These are phyloP conservation scores for Hanseniaspora uvarum DNA, from an alignment of 1,139 yeast genomes.

Conservation along the genomic window DNA sequence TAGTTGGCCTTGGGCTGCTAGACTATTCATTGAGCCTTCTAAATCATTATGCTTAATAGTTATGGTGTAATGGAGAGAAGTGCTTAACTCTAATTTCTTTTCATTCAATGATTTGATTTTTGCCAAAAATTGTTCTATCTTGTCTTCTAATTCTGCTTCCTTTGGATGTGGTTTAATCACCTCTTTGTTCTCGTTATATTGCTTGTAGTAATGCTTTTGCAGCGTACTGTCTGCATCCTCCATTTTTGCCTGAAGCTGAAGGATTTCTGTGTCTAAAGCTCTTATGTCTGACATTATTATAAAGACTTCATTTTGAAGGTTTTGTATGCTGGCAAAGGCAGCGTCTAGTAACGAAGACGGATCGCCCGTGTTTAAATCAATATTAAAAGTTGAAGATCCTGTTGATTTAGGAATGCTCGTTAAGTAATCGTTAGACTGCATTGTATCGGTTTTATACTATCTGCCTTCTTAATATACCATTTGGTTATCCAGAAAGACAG, in stretches of 20 bases:
- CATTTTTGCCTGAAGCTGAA: slow-evolving; percentile 52
- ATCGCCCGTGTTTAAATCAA: slow-evolving; percentile 40
- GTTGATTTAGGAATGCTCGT: not conserved
- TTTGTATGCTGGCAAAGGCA: slow-evolving; percentile 64
- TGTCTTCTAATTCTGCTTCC: slow-evolving; percentile 56
- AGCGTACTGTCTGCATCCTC: slow-evolving; percentile 64
- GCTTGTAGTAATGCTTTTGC: slow-evolving; percentile 71
- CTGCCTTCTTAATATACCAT: not conserved
- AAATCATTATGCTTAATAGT: slow-evolving; percentile 64
- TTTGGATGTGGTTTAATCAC: slow-evolving; percentile 73
- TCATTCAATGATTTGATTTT: slow-evolving; percentile 54
- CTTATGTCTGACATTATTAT: slow-evolving; percentile 72
- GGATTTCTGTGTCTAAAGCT: slow-evolving; percentile 47
- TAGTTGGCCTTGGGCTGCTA: slow-evolving; percentile 70
- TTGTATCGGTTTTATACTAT: not conserved
- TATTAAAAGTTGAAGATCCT: slow-evolving; percentile 6
- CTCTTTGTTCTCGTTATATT: slow-evolving; percentile 33
- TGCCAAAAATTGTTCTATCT: slow-evolving; percentile 61
- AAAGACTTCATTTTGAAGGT: slow-evolving; percentile 80
- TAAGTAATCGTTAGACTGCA: not conserved
- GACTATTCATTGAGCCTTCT: slow-evolving; percentile 62
- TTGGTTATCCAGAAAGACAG: not conserved
- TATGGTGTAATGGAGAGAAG: slow-evolving; percentile 68
- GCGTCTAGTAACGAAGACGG: slow-evolving; percentile 69
- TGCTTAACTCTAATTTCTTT: slow-evolving; percentile 69